These are phyloP conservation scores for Naganishia onofrii DNA, from an alignment of 768 basidiomycete species.

Conservation along the genomic window DNA sequence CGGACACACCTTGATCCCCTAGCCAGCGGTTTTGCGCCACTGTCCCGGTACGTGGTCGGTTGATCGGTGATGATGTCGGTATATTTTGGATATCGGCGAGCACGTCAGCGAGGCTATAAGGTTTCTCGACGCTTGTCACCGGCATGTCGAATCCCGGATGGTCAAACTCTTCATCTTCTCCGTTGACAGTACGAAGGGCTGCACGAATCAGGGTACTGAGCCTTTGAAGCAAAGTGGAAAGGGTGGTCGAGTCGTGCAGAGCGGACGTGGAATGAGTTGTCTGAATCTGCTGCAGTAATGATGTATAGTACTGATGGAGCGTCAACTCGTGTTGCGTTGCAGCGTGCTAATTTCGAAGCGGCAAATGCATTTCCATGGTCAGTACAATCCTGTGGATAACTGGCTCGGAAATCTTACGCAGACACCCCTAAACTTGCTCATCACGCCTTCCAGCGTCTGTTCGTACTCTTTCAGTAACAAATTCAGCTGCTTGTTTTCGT, in stretches of 20 bases:
- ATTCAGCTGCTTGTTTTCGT: conserved; percentile 94
- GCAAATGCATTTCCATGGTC: background rate
- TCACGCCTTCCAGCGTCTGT: conserved; percentile 87
- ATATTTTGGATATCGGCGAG: conserved; percentile 20
- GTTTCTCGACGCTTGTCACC: background rate
- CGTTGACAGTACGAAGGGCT: conserved; percentile 64
- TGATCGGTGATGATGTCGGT: conserved; percentile 5
- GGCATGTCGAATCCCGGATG: conserved; percentile 27
- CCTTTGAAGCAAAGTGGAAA: conserved; percentile 67
- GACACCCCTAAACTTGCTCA: conserved; percentile 91
- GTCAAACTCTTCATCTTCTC: conserved; percentile 41
- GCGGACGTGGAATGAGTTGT: conserved; percentile 48
- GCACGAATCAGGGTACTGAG: conserved; percentile 69
- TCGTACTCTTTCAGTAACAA: conserved; percentile 90
- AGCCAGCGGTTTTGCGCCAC: conserved; percentile 29
- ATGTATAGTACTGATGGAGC: conserved; percentile 84
- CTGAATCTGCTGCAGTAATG: conserved; percentile 59
- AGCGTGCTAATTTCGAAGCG: conserved; percentile 62
- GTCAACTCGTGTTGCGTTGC: conserved; percentile 86
- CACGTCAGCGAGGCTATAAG: conserved; percentile 6
- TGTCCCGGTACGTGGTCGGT: conserved; percentile 4
- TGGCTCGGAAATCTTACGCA: conserved; percentile 61
- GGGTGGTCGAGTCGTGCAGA: conserved; percentile 61
- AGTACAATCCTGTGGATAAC: background rate
- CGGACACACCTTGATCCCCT: conserved; percentile 41